These are phyloP conservation scores for Torulaspora microellipsoides DNA, from an alignment of 805 yeast genomes.

Conservation along the genomic window DNA sequence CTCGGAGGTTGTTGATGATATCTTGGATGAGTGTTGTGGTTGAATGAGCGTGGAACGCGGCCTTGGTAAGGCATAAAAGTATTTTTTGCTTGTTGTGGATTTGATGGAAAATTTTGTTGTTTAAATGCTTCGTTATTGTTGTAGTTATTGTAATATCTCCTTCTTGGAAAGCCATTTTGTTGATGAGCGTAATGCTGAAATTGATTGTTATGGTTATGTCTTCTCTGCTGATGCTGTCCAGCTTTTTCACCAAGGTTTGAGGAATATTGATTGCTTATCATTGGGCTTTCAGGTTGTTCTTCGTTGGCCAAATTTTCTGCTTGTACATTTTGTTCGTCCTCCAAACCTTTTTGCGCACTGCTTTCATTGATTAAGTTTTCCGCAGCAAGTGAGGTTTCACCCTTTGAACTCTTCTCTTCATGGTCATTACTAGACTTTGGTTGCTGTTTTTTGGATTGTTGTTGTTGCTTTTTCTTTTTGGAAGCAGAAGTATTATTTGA, in stretches of 20 bases:
- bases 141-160: constrained; percentile 20
- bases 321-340: background rate
- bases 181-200: constrained; percentile 14
- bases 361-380: background rate
- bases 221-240: constrained; percentile 11
- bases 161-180: constrained; percentile 20
- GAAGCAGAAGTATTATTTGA: constrained; percentile 10
- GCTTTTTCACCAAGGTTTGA: background rate
- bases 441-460: constrained; percentile 10
- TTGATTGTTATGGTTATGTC: constrained; percentile 10
- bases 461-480: constrained; percentile 18
- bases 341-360: background rate
- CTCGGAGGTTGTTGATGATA: constrained; percentile 14
- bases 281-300: background rate
- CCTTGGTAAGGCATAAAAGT: constrained; percentile 9
- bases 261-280: background rate
- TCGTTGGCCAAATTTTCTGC: background rate
- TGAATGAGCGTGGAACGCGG: constrained; percentile 14
- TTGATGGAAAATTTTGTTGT: constrained; percentile 5
- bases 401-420: constrained; percentile 1
- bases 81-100: constrained; percentile 8
- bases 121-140: constrained; percentile 14
- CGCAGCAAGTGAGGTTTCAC: background rate
- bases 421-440: constrained; percentile 1
- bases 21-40: constrained; percentile 12